Conservation (phyloP, 2,329 filamentous ascomycete genomes). For the Zymoseptoria brevis region DNA sequence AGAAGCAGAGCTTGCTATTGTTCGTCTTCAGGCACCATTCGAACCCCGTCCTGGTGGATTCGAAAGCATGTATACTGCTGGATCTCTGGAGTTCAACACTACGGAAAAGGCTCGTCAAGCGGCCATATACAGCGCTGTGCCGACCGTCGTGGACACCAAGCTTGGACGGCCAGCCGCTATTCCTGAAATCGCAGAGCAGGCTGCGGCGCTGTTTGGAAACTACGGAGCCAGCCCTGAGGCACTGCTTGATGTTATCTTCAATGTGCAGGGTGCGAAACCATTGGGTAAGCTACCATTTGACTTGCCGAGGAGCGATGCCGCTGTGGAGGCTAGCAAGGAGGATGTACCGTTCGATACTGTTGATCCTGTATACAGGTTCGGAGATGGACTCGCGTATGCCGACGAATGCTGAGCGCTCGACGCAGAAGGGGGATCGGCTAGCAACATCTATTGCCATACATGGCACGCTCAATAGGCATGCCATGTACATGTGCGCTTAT, state of each 20-base stretch:
- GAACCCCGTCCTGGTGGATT: constrained; percentile 38
- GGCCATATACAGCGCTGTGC: constrained; percentile 33
- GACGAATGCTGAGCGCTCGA: background rate
- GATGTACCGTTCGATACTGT: constrained; percentile 34
- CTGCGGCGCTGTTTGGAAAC: constrained; percentile 34
- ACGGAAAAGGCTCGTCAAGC: constrained; percentile 34
- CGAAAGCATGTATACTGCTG: constrained; percentile 34
- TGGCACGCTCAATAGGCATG: too few relatives aligned
- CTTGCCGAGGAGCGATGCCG: constrained; percentile 38
- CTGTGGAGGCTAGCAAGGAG: constrained; percentile 32
- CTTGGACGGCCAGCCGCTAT: constrained; percentile 40
- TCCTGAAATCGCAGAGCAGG: constrained; percentile 35
- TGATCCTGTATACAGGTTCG: constrained; percentile 30
- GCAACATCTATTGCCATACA: too few relatives aligned
- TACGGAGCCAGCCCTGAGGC: constrained; percentile 37
- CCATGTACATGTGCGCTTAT: too few relatives aligned
- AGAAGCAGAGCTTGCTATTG: constrained; percentile 37
- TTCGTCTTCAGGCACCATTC: constrained; percentile 35
- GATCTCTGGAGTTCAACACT: constrained; percentile 36
- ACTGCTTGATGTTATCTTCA: constrained; percentile 39
- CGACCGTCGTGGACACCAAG: constrained; percentile 38
- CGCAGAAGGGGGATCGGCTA: too few relatives aligned
- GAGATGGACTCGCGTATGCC: constrained; percentile 30
- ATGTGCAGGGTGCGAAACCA: constrained; percentile 30
- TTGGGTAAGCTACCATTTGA: constrained; percentile 42